These are phyloP conservation scores for Fagus crenata DNA, from an alignment of 306 rosid species.

Conservation along the genomic window DNA sequence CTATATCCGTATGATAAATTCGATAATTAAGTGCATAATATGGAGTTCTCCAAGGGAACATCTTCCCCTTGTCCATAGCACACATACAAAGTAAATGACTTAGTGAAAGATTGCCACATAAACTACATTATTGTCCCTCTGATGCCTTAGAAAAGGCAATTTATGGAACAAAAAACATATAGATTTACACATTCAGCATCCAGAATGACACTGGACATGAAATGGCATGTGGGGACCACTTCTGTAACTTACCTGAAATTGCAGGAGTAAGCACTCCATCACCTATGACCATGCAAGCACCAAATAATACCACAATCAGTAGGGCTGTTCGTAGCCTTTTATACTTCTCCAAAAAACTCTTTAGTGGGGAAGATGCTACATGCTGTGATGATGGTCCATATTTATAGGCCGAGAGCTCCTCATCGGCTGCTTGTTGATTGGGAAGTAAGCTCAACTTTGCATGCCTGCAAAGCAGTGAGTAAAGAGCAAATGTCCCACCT, in stretches of 20 bases:
- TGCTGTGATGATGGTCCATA: conserved; percentile 72
- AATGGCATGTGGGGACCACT: not conserved
- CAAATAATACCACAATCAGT: conserved; percentile 67
- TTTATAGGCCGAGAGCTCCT: conserved; percentile 74
- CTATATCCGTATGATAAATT: not conserved
- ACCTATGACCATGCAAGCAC: conserved; percentile 89
- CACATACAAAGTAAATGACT: not conserved
- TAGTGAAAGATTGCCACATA: not conserved
- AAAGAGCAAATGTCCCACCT: conserved; percentile 93
- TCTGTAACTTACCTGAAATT: conserved; percentile 61
- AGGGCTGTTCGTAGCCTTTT: conserved; percentile 66
- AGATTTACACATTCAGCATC: not conserved
- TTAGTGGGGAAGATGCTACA: conserved; percentile 50
- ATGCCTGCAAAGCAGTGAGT: conserved; percentile 81
- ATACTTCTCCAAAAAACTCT: conserved; percentile 79
- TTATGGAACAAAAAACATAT: not conserved
- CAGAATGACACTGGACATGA: not conserved
- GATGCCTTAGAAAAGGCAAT: not conserved
- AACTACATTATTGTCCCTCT: not conserved
- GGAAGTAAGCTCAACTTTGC: conserved; percentile 85
- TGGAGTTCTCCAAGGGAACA: not conserved
- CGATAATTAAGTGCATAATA: not conserved
- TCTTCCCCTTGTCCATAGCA: not conserved
- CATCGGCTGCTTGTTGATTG: conserved; percentile 90
- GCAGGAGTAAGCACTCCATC: conserved; percentile 93